Conservation (phyloP, 352 stramenopile genomes). For the Globisporangium echinulatum region DNA sequence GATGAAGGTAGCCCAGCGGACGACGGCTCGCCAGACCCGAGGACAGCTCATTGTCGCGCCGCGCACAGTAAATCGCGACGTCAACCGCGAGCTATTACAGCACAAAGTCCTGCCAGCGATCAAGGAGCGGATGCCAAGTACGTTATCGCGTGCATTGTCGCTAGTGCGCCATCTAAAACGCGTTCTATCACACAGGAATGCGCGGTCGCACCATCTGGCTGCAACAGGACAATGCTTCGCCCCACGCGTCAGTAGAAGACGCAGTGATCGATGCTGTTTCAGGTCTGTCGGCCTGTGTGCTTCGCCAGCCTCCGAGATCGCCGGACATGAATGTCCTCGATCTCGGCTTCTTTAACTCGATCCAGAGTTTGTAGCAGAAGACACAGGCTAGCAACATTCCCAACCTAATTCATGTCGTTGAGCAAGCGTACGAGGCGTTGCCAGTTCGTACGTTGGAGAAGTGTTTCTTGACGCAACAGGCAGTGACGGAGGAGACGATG, state of each 20-base stretch:
- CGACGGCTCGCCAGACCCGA: background rate
- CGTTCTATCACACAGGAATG: background rate
- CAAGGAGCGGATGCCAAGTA: background rate
- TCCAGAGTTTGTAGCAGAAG: constrained; percentile 9
- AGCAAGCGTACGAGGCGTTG: constrained; percentile 1
- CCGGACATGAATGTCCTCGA: constrained; percentile 13
- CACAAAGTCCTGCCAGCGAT: background rate
- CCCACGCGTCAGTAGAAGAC: background rate
- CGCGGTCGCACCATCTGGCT: background rate
- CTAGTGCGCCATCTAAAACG: background rate
- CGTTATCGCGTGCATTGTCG: background rate
- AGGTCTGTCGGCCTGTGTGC: background rate
- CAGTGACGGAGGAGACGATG: constrained; percentile 5
- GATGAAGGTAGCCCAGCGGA: background rate
- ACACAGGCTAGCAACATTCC: background rate
- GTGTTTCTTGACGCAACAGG: constrained; percentile 11
- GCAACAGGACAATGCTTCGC: background rate
- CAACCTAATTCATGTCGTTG: constrained; percentile 3
- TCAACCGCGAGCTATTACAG: background rate
- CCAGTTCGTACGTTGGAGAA: constrained; percentile 1
- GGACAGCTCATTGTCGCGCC: background rate
- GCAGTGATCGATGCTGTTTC: too few relatives aligned
- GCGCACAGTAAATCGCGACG: background rate
- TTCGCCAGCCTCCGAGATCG: constrained; percentile 4
- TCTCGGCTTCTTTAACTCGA: constrained; percentile 9